These are phyloP conservation scores for Phaffomyces opuntiae DNA, from an alignment of 805 yeast species.

Conservation along the genomic window DNA sequence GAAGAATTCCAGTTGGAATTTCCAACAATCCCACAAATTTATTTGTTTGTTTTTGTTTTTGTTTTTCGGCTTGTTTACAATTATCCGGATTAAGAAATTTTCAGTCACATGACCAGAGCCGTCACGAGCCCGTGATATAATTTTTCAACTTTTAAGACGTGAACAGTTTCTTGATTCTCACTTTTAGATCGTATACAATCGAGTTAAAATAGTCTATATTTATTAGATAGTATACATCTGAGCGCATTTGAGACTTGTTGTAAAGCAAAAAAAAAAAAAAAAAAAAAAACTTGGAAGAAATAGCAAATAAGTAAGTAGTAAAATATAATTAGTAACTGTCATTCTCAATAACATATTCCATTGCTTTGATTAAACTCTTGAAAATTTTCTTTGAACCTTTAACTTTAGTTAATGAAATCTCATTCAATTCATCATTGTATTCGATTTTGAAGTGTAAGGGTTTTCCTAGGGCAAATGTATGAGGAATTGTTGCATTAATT, in stretches of 20 bases:
- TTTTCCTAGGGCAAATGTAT: constrained; percentile 37
- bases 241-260: not conserved
- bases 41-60: constrained; percentile 1
- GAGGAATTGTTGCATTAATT: constrained; percentile 41
- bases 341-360: constrained; percentile 37
- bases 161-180: too few species aligned
- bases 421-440: constrained; percentile 31
- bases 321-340: constrained; percentile 12
- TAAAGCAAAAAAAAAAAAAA: too few species aligned
- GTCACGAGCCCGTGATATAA: not conserved
- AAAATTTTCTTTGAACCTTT: constrained; percentile 43
- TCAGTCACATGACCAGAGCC: constrained; percentile 1
- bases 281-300: too few species aligned
- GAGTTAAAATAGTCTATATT: not conserved
- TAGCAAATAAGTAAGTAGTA: not conserved
- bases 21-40: not conserved
- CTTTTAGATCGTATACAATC: not conserved
- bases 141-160: too few species aligned
- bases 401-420: constrained; percentile 34
- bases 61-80: constrained; percentile 10
- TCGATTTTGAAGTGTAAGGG: constrained; percentile 41
- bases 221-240: not conserved
- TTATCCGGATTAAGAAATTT: constrained; percentile 8
- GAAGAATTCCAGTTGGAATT: too few species aligned
- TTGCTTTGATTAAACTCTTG: constrained; percentile 34